Base-by-base conservation (phyloP, 257 asterid genomes). In the Solanum stenotomum region DNA sequence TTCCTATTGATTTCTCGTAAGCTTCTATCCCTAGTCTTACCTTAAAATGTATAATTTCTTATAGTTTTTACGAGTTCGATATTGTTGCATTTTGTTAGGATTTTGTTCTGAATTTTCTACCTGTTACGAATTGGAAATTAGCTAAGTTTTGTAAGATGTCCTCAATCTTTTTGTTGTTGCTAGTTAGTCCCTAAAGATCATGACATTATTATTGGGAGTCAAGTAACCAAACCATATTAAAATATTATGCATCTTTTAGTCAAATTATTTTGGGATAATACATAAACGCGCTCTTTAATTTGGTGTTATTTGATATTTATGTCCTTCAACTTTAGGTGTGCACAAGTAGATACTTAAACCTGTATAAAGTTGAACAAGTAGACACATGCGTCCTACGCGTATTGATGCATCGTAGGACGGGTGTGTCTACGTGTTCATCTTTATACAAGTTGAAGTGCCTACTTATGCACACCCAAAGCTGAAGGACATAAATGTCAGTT, bases 1-100 rank as follows among this genome's bases (percentile, higher is more conserved):
- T 96, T 88, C 91, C 98, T 10, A 10, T 88, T 75, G 95, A 95
- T 90, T 95, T 96, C 94, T 90, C 96, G 99, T 95, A 92, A 92
- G 98, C 88, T 40, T n/a, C 31, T 2, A 56, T n/a, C 33, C 75
- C 59, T 37, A n/a, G 3, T 85, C 77, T 67, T 67, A 67, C 74
- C 34, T 67, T 25, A 12, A 67, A 67, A 67, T 25, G 18, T 59
- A 22, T 8, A 6, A 59, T 59, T 59, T 22, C 68, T 1, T 59
- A 59, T 20, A 56, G n/a, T 56, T 56, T 56, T 1, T 20, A 7
- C 11, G 2, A 56, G 12, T 20, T 20, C 0, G 67, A 20, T 56
- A 38, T 38, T 38, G 1, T 20, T 56, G n/a, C 10, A 6, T 56
- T 56, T 56, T 56, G n/a, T 56, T 56, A 56, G 65, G 65, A 56